phyloP scores from a whole-genome alignment of 2,329 filamentous ascomycete genomes.

The Botrytis elliptica region DNA sequence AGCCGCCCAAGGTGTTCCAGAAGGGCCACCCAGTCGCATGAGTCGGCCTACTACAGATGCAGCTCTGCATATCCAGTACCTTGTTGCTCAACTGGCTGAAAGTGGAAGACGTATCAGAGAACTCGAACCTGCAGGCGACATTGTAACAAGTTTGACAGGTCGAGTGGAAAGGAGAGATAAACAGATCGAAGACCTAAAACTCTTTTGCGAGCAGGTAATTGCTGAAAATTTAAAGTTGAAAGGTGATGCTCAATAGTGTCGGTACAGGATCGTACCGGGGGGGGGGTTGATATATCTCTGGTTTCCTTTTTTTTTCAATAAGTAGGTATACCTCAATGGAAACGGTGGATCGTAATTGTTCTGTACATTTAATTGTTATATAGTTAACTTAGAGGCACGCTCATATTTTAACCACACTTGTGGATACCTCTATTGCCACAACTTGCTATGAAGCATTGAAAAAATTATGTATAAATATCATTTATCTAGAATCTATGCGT shows the following conservation, averaged over 20 bases:
- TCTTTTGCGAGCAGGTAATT: background rate
- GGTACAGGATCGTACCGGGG: background rate
- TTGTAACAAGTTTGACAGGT: background rate
- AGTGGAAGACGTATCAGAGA: background rate
- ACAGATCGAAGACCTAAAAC: background rate
- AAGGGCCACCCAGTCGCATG: background rate
- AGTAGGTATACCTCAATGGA: background rate
- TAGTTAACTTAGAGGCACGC: background rate
- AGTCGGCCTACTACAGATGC: background rate
- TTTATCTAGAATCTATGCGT: background rate
- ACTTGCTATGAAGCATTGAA: background rate
- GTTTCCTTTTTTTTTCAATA: background rate
- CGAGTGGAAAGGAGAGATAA: background rate
- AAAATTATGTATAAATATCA: background rate
- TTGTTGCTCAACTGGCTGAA: conserved; percentile 1
- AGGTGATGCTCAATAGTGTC: no score
- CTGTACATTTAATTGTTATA: background rate
- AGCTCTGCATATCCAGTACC: conserved; percentile 14
- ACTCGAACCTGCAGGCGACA: background rate
- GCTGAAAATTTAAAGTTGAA: background rate
- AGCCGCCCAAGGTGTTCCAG: background rate
- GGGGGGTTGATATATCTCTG: background rate
- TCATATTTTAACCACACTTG: background rate
- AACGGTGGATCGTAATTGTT: background rate
- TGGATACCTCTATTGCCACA: background rate